Conservation (phyloP, 164 flowering plant species). For the Liriodendron chinense region DNA sequence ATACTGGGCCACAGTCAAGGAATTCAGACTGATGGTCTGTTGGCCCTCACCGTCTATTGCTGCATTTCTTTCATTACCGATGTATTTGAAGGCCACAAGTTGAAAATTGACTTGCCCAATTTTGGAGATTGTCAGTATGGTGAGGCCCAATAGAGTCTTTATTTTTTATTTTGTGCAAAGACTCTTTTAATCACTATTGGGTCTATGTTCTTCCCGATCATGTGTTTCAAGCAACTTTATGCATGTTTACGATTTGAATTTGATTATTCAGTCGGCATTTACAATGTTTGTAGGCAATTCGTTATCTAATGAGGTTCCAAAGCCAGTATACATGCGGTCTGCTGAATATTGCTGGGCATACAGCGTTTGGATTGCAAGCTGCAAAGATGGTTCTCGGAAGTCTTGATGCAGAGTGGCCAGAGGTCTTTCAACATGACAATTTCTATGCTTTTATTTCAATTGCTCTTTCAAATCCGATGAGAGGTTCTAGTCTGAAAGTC, state of each 20-base stretch:
- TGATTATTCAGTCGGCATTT: not conserved
- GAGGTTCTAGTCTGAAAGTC: too few relatives aligned
- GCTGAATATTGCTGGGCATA: constrained; percentile 77
- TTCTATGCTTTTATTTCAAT: not conserved
- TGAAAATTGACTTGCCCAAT: too few relatives aligned
- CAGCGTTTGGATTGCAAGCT: constrained; percentile 83
- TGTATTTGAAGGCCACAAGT: too few relatives aligned
- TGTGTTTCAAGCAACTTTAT: not conserved
- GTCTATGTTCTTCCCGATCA: too few relatives aligned
- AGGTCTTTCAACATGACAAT: constrained; percentile 34
- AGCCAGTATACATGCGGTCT: constrained; percentile 60
- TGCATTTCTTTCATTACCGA: too few relatives aligned
- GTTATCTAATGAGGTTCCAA: constrained; percentile 75
- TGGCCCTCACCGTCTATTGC: too few relatives aligned
- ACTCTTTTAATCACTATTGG: too few relatives aligned
- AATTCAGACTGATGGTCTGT: too few relatives aligned
- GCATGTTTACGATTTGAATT: not conserved
- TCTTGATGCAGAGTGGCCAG: constrained; percentile 38
- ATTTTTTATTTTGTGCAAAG: too few relatives aligned
- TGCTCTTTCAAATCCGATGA: not conserved
- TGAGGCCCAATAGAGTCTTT: too few relatives aligned
- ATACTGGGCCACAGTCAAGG: too few relatives aligned
- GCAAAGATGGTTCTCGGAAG: constrained; percentile 61
- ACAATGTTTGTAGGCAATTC: constrained; percentile 73
- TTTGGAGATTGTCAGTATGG: too few relatives aligned